Base-by-base conservation (phyloP, 1,284 basidiomycete species). In the Malassezia vespertilionis region DNA sequence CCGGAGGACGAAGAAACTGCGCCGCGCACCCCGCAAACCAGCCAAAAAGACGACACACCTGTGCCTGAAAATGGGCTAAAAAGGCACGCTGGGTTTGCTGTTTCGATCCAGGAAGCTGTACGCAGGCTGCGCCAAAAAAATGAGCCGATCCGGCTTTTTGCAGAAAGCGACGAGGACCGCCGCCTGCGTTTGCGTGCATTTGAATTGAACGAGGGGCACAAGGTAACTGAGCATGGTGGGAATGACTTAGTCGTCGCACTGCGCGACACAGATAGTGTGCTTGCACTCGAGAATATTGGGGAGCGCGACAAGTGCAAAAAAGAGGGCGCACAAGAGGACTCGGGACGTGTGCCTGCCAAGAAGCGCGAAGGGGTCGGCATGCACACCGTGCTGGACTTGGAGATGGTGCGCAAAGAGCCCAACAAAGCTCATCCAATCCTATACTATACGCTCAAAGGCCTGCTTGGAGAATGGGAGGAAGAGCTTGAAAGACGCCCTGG, bases 371-470 rank as follows among this genome's bases (percentile, higher is more conserved):
- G 64, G 12, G 55, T 65, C 6, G 65, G 65, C 9, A 70, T 70
- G 67, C 36, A 61, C 21, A 52, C 46, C 14, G 37, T 67, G 10
- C 56, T 70, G 12, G 65, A 70, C 35, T 72, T 96, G 22, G 75
- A 73, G 6, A 77, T 96, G 40, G 73, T 96, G 70, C 91, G 90
- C 75, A 82, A 80, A 17, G 86, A 96, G 69, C 84, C 87, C n/a
- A 85, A 90, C 74, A 93, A 86, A 73, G 76, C 97, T 20, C 96
- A 99, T 69, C 93, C 93, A 1, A 77, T 95, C 63, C 93, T 99
- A 52, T 99, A 97, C 71, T 90, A 91, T 71, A 88, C 89, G 2
- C 75, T 97, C 53, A 97, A 97, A 66, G 74, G 52, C 41, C 82
- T 84, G 1, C 75, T 97, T 48, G 86, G 86, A 64, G 93, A 97